Conservation (phyloP, 352 stramenopile genomes). For the Pythium aquatile region DNA sequence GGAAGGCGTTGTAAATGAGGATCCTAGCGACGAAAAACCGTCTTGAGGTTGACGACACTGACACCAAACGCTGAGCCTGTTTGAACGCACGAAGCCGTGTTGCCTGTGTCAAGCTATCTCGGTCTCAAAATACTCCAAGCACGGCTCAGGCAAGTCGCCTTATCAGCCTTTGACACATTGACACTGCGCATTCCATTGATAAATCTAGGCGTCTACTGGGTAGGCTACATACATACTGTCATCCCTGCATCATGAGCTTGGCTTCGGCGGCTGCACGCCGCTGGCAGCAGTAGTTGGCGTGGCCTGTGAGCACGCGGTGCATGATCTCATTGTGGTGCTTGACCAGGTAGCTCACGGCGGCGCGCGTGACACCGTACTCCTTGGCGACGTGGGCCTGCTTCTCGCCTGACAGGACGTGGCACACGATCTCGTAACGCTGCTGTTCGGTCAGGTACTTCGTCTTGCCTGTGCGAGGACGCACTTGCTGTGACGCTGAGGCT, state of each 20-base stretch:
- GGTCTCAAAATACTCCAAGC: too few relatives aligned
- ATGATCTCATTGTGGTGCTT: constrained; percentile 20
- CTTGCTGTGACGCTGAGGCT: not conserved
- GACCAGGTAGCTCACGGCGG: constrained; percentile 28
- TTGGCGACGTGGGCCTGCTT: constrained; percentile 63
- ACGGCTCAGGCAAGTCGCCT: too few relatives aligned
- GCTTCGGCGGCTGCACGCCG: constrained; percentile 1
- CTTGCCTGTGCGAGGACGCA: not conserved
- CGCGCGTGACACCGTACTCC: constrained; percentile 61
- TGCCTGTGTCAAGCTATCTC: too few relatives aligned
- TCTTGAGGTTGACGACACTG: too few relatives aligned
- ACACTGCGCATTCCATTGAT: not conserved
- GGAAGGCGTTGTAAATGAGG: too few relatives aligned
- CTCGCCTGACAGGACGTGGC: constrained; percentile 47
- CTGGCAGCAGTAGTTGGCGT: constrained; percentile 17
- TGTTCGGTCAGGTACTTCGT: constrained; percentile 21
- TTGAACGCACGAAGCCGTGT: too few relatives aligned
- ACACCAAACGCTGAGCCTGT: too few relatives aligned
- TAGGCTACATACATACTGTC: too few relatives aligned
- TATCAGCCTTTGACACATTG: too few relatives aligned
- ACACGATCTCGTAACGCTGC: constrained; percentile 63
- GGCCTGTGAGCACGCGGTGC: constrained; percentile 19
- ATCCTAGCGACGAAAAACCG: too few relatives aligned
- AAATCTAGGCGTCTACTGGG: not conserved
- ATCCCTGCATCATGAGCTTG: not conserved